phyloP scores from a whole-genome alignment of 768 basidiomycete genomes.

The Pisolithus orientalis region DNA sequence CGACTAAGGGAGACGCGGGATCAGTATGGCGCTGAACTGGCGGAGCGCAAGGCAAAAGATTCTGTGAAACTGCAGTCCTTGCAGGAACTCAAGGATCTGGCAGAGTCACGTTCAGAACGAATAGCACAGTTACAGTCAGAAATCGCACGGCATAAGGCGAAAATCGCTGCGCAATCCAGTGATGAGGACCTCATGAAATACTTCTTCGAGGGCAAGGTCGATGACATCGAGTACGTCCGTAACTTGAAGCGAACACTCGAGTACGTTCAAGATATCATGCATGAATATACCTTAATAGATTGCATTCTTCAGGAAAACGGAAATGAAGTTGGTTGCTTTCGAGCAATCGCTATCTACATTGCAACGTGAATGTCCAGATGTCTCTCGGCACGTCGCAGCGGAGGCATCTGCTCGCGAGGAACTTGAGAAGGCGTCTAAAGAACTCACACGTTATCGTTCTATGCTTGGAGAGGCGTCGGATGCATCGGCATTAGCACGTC shows the following conservation, averaged over 20 bases:
- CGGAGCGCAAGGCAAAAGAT: slow-evolving; percentile 65
- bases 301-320: slow-evolving; percentile 40
- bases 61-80: slow-evolving; percentile 48
- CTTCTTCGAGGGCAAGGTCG: slow-evolving; percentile 51
- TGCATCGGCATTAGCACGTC: slow-evolving; percentile 40
- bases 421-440: slow-evolving; percentile 37
- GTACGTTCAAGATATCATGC: slow-evolving; percentile 33
- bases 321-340: slow-evolving; percentile 43
- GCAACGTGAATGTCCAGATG: slow-evolving; percentile 47
- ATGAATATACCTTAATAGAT: slow-evolving; percentile 3
- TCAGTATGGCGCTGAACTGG: slow-evolving; percentile 54
- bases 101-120: slow-evolving; percentile 67
- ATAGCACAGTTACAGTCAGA: slow-evolving; percentile 69
- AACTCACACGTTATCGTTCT: slow-evolving; percentile 56
- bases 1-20: slow-evolving; percentile 72
- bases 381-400: slow-evolving; percentile 40
- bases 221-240: slow-evolving; percentile 46
- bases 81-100: slow-evolving; percentile 60
- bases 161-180: slow-evolving; percentile 67
- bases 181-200: slow-evolving; percentile 70
- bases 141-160: slow-evolving; percentile 61
- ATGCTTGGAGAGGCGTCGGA: slow-evolving; percentile 63
- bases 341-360: slow-evolving; percentile 43
- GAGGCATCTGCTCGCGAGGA: slow-evolving; percentile 48
- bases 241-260: slow-evolving; percentile 46